phyloP scores from a whole-genome alignment of 2,329 filamentous ascomycete species.

The Orbilia brochopaga region DNA sequence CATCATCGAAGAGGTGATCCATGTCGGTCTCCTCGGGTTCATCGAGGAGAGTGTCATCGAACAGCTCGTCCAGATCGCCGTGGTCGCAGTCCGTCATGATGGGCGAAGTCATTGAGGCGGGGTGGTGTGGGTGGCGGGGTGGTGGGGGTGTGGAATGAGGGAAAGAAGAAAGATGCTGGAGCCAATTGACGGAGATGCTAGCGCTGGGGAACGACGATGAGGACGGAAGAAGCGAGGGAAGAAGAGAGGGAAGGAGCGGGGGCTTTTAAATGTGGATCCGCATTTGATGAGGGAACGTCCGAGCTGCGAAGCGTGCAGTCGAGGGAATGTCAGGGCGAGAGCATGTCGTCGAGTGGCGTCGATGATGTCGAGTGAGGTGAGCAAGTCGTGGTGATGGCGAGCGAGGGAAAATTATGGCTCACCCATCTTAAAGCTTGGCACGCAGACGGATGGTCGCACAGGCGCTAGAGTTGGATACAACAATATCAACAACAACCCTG shows the following conservation, averaged over 20 bases:
- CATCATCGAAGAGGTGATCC: not conserved
- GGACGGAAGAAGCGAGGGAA: not conserved
- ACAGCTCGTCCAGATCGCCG: too few relatives aligned
- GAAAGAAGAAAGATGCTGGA: not conserved
- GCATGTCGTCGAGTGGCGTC: not conserved
- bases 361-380: not conserved
- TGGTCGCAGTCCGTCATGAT: too few relatives aligned
- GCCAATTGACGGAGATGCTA: not conserved
- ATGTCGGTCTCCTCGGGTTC: not conserved
- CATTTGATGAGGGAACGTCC: too few relatives aligned
- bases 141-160: not conserved
- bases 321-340: too few relatives aligned
- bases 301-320: not conserved
- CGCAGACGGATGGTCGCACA: not conserved
- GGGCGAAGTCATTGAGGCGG: not conserved
- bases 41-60: not conserved
- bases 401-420: conserved; percentile 3
- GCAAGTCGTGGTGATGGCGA: not conserved
- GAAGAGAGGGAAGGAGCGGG: too few relatives aligned
- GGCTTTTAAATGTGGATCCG: too few relatives aligned
- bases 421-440: not conserved
- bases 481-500: too few relatives aligned
- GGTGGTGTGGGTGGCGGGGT: too few relatives aligned
- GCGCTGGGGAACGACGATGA: not conserved
- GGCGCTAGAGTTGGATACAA: too few relatives aligned